A percentile compares a stretch with the other conserved stretches of the same genome.
Conservation (phyloP, 139 green algal species). For the Chlorella sp. region DNA sequence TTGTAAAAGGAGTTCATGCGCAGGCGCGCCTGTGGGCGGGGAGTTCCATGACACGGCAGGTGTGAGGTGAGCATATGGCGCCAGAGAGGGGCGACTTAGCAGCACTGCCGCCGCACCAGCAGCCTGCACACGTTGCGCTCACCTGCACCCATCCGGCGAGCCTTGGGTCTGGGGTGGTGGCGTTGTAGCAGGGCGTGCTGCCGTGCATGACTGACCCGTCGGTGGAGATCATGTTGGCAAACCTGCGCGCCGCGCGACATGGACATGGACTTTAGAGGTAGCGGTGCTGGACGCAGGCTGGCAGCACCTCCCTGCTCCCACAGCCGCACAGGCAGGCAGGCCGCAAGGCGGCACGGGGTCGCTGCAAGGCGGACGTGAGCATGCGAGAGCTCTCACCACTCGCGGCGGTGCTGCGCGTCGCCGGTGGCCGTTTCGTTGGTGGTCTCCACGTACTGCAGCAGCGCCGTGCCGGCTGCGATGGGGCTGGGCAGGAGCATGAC, state of each 20-base stretch:
- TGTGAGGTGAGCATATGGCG: too few relatives aligned
- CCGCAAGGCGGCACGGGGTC: too few relatives aligned
- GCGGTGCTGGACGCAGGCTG: too few relatives aligned
- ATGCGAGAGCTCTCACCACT: conserved; percentile 4
- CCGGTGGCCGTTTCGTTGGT: background rate
- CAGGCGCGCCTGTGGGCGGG: conserved; percentile 1
- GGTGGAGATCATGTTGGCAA: background rate
- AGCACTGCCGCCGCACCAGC: too few relatives aligned
- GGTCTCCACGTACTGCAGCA: conserved; percentile 9
- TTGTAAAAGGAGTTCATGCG: conserved; percentile 12
- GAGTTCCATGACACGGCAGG: too few relatives aligned
- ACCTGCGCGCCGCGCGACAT: too few relatives aligned
- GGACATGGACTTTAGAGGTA: too few relatives aligned
- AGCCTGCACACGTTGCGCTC: background rate
- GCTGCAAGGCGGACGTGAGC: too few relatives aligned
- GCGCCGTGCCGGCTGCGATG: background rate
- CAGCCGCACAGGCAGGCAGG: too few relatives aligned
- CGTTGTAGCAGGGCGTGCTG: background rate
- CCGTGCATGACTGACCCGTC: background rate
- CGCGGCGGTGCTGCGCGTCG: background rate
- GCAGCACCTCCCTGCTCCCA: too few relatives aligned
- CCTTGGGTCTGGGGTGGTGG: background rate
- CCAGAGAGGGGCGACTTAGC: too few relatives aligned
- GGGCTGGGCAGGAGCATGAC: background rate
- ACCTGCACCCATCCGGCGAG: conserved; percentile 2